These are phyloP conservation scores for Arxiozyma slooffiae DNA, from an alignment of 1,139 yeast genomes.

Conservation along the genomic window DNA sequence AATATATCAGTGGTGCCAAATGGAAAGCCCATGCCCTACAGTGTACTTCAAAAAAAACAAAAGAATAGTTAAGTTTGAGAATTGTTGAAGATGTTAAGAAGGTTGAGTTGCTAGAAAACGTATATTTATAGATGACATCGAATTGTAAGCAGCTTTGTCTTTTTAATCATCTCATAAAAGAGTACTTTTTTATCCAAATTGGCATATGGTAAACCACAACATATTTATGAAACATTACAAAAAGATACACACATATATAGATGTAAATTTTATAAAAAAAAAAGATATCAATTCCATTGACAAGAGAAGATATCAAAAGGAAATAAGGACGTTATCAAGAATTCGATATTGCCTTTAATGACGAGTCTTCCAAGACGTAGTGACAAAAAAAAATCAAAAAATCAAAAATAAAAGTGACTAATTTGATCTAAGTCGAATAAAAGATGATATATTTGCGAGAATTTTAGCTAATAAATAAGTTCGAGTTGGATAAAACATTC, in stretches of 20 bases:
- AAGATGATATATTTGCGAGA: slow-evolving; percentile 21
- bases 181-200: too few species aligned
- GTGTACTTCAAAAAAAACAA: too few species aligned
- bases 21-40: too few species aligned
- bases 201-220: background rate
- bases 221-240: background rate
- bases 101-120: too few species aligned
- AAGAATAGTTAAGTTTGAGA: too few species aligned
- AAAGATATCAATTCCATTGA: background rate
- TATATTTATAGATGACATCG: background rate
- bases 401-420: slow-evolving; percentile 3
- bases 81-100: too few species aligned
- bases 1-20: too few species aligned
- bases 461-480: slow-evolving; percentile 11
- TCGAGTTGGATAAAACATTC: slow-evolving; percentile 6
- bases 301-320: background rate
- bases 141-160: background rate
- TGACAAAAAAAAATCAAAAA: slow-evolving; percentile 22
- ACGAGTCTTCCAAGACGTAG: slow-evolving; percentile 27
- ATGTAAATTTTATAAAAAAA: too few species aligned
- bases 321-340: slow-evolving; percentile 2
- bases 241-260: too few species aligned
- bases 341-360: slow-evolving; percentile 21
- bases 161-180: too few species aligned
- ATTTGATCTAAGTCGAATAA: slow-evolving; percentile 7